Evolutionary conservation across 495 filamentous ascomycete species (phyloP), one percentile per base, ranked within the genome.

Genomic region (Jackrogersella minutella): DNA sequence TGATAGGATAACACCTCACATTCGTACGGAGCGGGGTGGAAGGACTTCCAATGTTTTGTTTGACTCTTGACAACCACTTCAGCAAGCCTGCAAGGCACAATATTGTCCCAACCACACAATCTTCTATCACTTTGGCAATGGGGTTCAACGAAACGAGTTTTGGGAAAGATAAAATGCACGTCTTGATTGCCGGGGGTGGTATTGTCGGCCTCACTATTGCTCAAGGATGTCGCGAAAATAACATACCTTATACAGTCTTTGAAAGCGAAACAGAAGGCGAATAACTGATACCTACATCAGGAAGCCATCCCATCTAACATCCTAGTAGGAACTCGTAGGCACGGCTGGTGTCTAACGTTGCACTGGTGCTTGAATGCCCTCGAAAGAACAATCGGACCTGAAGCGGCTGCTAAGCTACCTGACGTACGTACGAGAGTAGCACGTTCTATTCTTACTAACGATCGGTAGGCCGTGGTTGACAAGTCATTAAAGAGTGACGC

Each of bases 151-250:
- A 36, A 36, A n/a, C n/a, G 33, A 9, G 11, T 10, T n/a, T 10
- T 39, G 57, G 13, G 28, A 16, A 17, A 24, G 37, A 13, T 13
- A 24, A 22, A 28, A 64, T 69, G n/a, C 76, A 71, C 22, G 73
- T 88, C 16, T 62, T 89, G 43, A 86, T 89, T 70, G 74, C 85
- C 58, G 87, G 87, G 1, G 87, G 82, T 13, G 87, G 87, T 16
- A 80, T 89, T 59, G 84, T 82, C 21, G 86, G 87, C 36, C 79
- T 88, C 8, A 76, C 84, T 3, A 76, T 90, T 10, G 87, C 86
- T 2, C 87, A 90, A 62, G 80, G 79, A 33, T 82, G 88, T 30
- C 79, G 80, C 50, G 81, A 80, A 41, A 69, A 71, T 49, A 9
- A 44, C 19, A 46, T 44, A 17, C 17, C 30, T 33, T 34, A 46